Conservation (phyloP, 306 rosid genomes). For the Trifolium fragiferum region DNA sequence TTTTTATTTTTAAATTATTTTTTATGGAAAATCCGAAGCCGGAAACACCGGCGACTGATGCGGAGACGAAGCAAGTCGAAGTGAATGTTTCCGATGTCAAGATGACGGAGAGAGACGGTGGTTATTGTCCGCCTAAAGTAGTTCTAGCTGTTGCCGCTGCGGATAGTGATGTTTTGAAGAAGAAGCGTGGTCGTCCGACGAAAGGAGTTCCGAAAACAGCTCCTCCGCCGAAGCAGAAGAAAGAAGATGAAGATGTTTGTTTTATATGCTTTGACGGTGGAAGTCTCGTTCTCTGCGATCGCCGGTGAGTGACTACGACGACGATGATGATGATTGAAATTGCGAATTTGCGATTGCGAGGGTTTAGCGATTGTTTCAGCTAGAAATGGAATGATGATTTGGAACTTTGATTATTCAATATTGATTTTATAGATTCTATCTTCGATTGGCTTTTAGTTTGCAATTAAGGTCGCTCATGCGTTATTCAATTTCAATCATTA, state of each 20-base stretch:
- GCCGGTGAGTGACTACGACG: constrained; percentile 84
- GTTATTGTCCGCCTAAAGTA: constrained; percentile 12
- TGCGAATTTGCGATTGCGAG: not conserved
- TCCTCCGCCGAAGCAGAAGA: constrained; percentile 50
- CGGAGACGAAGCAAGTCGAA: constrained; percentile 48
- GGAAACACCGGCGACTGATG: not conserved
- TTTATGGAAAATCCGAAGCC: constrained; percentile 42
- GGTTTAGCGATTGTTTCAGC: not conserved
- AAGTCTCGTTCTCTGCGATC: constrained; percentile 96
- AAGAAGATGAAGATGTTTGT: constrained; percentile 92
- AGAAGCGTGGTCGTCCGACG: constrained; percentile 86
- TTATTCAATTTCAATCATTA: constrained; percentile 19
- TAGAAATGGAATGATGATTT: not conserved
- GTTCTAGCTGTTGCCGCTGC: constrained; percentile 30
- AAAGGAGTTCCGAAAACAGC: constrained; percentile 49
- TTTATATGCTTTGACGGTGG: constrained; percentile 99
- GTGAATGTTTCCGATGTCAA: constrained; percentile 32
- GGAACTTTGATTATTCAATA: not conserved
- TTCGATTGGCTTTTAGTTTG: constrained; percentile 29
- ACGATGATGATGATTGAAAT: not conserved
- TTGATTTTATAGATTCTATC: constrained; percentile 11
- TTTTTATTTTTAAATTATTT: not conserved
- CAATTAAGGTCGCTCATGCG: constrained; percentile 32
- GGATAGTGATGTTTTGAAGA: constrained; percentile 50
- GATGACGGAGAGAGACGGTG: constrained; percentile 32